Percentiles rank a stretch among this genome's conserved stretches.
Conservation (phyloP, 225 moss, liverwort and hornwort genomes). For the Pseudoscleropodium purum region DNA sequence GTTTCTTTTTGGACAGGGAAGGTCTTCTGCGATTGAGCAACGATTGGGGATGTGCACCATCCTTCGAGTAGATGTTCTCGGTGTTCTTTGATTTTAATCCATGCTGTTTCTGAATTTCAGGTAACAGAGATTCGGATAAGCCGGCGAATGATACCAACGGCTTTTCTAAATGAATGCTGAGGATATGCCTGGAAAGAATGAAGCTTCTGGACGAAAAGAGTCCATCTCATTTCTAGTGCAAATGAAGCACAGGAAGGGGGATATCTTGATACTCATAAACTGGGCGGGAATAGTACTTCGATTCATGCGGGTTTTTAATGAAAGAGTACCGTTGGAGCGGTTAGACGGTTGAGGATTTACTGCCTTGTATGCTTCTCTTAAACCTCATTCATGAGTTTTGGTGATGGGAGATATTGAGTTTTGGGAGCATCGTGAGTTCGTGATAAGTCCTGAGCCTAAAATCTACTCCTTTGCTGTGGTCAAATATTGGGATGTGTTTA, state of each 20-base stretch:
- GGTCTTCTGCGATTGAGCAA: not conserved
- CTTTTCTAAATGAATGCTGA: conserved; percentile 7
- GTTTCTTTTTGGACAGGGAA: not conserved
- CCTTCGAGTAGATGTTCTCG: not conserved
- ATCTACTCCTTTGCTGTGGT: not conserved
- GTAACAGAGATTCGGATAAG: conserved; percentile 9
- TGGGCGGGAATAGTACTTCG: conserved; percentile 8
- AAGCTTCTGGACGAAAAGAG: conserved; percentile 2
- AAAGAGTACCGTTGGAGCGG: conserved; percentile 1
- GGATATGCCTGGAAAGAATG: not conserved
- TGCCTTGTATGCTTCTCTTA: not conserved
- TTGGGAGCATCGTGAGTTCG: not conserved
- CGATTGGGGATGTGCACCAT: not conserved
- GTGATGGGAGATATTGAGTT: not conserved
- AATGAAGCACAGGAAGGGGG: not conserved
- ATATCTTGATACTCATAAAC: conserved; percentile 20
- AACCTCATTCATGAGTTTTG: not conserved
- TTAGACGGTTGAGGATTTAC: not conserved
- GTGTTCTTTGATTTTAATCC: not conserved
- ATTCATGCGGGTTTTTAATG: not conserved
- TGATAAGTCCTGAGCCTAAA: not conserved
- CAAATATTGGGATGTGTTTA: not conserved
- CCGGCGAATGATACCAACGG: conserved; percentile 8
- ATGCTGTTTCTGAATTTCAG: not conserved
- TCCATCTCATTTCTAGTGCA: conserved; percentile 1